Evolutionary conservation across 139 green algal species (phyloP), one percentile per base, ranked within the genome.

Genomic region (Pleodorina starrii): DNA sequence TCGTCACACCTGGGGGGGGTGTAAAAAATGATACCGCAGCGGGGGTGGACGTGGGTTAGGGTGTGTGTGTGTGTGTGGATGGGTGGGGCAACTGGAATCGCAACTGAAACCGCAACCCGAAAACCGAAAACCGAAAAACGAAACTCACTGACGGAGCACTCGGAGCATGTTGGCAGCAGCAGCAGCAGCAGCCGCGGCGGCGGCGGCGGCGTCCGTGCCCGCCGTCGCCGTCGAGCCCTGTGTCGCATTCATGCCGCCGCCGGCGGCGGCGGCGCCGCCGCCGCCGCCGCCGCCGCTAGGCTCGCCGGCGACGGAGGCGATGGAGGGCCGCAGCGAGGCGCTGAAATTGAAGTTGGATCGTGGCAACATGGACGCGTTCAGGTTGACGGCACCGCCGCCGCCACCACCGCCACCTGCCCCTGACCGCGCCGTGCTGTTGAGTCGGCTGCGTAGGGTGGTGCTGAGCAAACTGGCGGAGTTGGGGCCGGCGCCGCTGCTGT

Each of bases 121-220:
- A n/a, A n/a, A n/a, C n/a, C n/a, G n/a, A n/a, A n/a, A n/a, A n/a
- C n/a, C n/a, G n/a, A n/a, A n/a, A n/a, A n/a, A n/a, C n/a, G n/a
- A n/a, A n/a, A 74, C 84, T 89, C 69, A 89, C 84, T 82, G 63
- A 2, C 84, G 69, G 69, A 89, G 68, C 36, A 89, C 84, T 4
- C 84, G 69, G 5, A 89, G 71, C 48, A 89, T 82, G 69, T 89
- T 89, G 36, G 84, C 44, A 0, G 44, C 81, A 0, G 80, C 59
- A 14, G 80, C 59, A 25, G 80, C 57, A 1, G 79, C 59, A 0
- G 43, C 81, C 19, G 77, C 51, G 0, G 40, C 57, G 4, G 38
- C 40, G 38, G n/a, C 79, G 0, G 5, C 79, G 27, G 23, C 40
- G 81, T 21, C 81, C 32, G 35, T 36, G 11, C 40, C 79, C 0